Evolutionary conservation across 192 early-diverging fungal genomes (phyloP).

Genomic region (Coemansia furcata): DNA sequence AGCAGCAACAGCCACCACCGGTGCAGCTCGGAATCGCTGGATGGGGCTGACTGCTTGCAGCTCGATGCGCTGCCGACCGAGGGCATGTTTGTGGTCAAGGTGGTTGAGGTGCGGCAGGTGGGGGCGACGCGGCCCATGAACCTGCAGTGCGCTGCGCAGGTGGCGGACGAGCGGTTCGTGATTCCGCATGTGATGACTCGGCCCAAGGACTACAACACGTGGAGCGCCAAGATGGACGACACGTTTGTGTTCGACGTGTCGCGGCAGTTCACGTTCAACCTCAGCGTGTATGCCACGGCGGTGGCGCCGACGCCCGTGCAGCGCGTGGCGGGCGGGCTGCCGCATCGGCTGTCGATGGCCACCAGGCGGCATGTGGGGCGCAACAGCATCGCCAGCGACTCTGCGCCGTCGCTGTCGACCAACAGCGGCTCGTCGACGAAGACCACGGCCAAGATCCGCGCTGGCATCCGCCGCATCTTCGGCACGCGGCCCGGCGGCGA

Average conservation of each 20-base stretch:
- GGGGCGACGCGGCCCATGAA: conserved; percentile 45
- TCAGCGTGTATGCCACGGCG: conserved; percentile 37
- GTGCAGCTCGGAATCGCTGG: not conserved
- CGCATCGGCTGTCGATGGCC: conserved; percentile 26
- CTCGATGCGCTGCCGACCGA: conserved; percentile 6
- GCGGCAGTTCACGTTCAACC: conserved; percentile 49
- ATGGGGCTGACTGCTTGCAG: not conserved
- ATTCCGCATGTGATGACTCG: conserved; percentile 40
- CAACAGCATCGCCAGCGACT: conserved; percentile 29
- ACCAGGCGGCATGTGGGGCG: conserved; percentile 18
- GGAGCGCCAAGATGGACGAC: conserved; percentile 48
- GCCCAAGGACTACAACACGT: conserved; percentile 36
- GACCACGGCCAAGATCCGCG: conserved; percentile 36
- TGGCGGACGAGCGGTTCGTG: conserved; percentile 47
- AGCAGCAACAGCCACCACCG: not conserved
- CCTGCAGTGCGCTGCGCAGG: conserved; percentile 47
- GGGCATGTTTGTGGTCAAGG: conserved; percentile 49
- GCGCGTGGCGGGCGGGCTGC: conserved; percentile 7
- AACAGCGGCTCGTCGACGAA: conserved; percentile 17
- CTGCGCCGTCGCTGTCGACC: conserved; percentile 30
- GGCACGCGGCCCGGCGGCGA: not conserved
- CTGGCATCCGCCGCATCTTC: conserved; percentile 40
- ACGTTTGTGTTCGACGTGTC: conserved; percentile 53
- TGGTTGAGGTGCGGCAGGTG: conserved; percentile 41
- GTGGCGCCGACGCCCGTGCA: conserved; percentile 11